These are phyloP conservation scores for Lactifluus piperatus DNA, from an alignment of 768 basidiomycete species.

Conservation along the genomic window DNA sequence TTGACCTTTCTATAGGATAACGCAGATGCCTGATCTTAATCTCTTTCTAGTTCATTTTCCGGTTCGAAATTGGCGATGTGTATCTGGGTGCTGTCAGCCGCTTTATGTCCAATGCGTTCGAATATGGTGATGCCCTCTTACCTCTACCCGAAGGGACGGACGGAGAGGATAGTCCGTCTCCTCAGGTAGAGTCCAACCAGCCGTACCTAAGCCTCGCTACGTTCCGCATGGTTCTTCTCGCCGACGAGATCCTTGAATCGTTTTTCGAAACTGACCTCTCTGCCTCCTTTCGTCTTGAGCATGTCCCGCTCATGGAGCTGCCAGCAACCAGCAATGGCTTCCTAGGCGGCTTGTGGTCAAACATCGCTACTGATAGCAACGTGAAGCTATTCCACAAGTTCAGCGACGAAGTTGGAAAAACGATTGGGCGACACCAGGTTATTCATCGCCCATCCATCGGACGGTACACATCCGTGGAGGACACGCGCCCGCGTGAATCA, in stretches of 20 bases:
- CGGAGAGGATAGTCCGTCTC: constrained; percentile 30
- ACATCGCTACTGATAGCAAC: constrained; percentile 85
- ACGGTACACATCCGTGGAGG: constrained; percentile 72
- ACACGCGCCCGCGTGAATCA: constrained; percentile 83
- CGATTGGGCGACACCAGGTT: constrained; percentile 88
- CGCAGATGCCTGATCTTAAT: not conserved
- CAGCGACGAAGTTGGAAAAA: constrained; percentile 90
- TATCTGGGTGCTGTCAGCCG: constrained; percentile 94
- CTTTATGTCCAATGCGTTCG: constrained; percentile 97
- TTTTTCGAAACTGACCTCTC: constrained; percentile 95
- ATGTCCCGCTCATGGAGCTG: constrained; percentile 58
- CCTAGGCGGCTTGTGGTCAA: constrained; percentile 80
- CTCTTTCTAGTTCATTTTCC: constrained; percentile 87
- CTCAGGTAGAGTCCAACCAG: constrained; percentile 62
- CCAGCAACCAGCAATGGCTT: constrained; percentile 51
- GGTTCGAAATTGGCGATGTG: constrained; percentile 91
- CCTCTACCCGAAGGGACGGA: constrained; percentile 40
- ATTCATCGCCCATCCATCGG: constrained; percentile 79
- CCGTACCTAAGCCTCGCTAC: constrained; percentile 91
- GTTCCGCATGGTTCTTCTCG: constrained; percentile 98
- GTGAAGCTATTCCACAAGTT: constrained; percentile 90
- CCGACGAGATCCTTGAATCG: constrained; percentile 91
- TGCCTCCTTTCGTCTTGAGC: constrained; percentile 75
- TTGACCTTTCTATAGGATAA: constrained; percentile 7
- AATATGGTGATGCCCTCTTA: constrained; percentile 92